Evolutionary conservation across 2,329 filamentous ascomycete genomes (phyloP).

Genomic region (Fusarium sp.): DNA sequence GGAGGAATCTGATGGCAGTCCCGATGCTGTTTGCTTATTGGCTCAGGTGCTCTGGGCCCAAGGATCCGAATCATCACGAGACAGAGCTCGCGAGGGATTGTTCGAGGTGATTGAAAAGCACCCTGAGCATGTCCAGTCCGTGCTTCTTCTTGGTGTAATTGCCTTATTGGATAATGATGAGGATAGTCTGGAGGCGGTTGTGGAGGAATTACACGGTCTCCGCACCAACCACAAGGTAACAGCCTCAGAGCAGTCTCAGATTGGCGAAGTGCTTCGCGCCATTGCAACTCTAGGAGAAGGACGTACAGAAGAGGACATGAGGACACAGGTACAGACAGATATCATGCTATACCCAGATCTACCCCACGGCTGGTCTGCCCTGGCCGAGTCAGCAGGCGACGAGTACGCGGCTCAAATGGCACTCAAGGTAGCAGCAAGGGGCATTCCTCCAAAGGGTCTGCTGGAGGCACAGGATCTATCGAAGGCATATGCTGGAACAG

Average conservation of each 20-base stretch:
- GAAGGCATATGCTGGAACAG: constrained; percentile 80
- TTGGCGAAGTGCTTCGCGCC: constrained; percentile 82
- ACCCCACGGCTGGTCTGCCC: constrained; percentile 84
- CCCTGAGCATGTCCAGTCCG: constrained; percentile 82
- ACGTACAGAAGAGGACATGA: constrained; percentile 64
- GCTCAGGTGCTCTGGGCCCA: constrained; percentile 96
- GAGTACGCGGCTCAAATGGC: constrained; percentile 81
- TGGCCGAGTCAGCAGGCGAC: constrained; percentile 73
- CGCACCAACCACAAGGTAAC: constrained; percentile 77
- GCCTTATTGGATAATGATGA: constrained; percentile 84
- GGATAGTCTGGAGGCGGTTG: constrained; percentile 85
- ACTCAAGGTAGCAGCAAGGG: constrained; percentile 80
- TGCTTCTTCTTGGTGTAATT: constrained; percentile 87
- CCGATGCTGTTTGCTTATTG: constrained; percentile 88
- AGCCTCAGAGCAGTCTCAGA: constrained; percentile 74
- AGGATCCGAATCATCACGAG: constrained; percentile 79
- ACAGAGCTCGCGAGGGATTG: constrained; percentile 82
- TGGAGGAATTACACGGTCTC: constrained; percentile 80
- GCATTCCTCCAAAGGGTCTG: constrained; percentile 79
- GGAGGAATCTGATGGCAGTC: constrained; percentile 80
- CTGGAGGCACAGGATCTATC: constrained; percentile 80
- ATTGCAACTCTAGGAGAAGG: constrained; percentile 74
- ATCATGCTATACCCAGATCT: constrained; percentile 86
- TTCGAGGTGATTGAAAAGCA: constrained; percentile 84
- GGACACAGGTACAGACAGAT: constrained; percentile 79